These are phyloP conservation scores for Porphyrellus sp. DNA, from an alignment of 1,284 basidiomycete genomes.

Conservation along the genomic window DNA sequence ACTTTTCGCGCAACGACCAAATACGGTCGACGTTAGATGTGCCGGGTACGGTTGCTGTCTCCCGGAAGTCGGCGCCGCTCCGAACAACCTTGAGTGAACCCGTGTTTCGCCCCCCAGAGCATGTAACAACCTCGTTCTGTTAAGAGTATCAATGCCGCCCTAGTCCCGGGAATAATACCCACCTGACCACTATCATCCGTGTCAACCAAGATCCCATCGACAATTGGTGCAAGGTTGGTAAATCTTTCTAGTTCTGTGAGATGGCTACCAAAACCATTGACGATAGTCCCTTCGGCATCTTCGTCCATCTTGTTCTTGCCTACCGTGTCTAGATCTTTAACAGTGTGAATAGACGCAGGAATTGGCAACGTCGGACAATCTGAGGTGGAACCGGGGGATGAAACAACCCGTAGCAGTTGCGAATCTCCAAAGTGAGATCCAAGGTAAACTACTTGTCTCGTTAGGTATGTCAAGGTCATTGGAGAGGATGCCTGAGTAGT, in stretches of 20 bases:
- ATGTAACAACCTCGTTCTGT: slow-evolving; percentile 81
- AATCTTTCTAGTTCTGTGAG: slow-evolving; percentile 62
- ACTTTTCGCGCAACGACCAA: slow-evolving; percentile 61
- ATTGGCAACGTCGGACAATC: slow-evolving; percentile 51
- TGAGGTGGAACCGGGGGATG: slow-evolving; percentile 42
- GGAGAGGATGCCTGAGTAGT: slow-evolving; percentile 66
- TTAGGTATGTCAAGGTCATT: slow-evolving; percentile 74
- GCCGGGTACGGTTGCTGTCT: slow-evolving; percentile 60
- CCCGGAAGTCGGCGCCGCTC: slow-evolving; percentile 82
- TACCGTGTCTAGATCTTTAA: slow-evolving; percentile 27
- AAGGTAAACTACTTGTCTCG: slow-evolving; percentile 71
- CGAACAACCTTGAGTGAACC: slow-evolving; percentile 82
- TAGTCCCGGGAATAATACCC: slow-evolving; percentile 21
- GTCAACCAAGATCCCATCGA: slow-evolving; percentile 80
- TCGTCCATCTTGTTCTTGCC: slow-evolving; percentile 36
- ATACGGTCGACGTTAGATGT: slow-evolving; percentile 56
- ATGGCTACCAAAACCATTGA: slow-evolving; percentile 50
- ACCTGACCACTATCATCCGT: slow-evolving; percentile 75
- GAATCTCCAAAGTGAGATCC: slow-evolving; percentile 85
- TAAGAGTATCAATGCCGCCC: slow-evolving; percentile 8
- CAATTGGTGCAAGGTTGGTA: slow-evolving; percentile 84
- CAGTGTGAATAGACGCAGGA: slow-evolving; percentile 43
- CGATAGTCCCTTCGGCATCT: slow-evolving; percentile 43
- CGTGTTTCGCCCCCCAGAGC: slow-evolving; percentile 80
- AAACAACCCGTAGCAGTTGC: slow-evolving; percentile 63